A percentile compares a stretch with the other conserved stretches of the same genome.
Conservation (phyloP, 2,329 filamentous ascomycete species). For the Phyllosticta citrichinensis region DNA sequence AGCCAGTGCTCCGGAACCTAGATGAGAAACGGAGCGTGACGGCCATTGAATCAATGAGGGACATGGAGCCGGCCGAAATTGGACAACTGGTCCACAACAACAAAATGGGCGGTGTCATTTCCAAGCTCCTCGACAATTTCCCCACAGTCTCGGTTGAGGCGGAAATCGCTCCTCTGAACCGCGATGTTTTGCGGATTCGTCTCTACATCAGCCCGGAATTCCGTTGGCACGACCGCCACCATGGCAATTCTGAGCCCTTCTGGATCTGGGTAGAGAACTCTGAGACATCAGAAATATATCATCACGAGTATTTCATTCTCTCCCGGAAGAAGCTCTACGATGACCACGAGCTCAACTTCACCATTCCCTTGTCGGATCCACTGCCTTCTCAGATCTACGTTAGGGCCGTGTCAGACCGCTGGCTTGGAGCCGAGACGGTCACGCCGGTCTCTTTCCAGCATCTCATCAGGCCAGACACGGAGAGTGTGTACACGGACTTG, state of each 20-base stretch:
- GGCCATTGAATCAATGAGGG: slow-evolving; percentile 73
- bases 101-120: slow-evolving; percentile 71
- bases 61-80: slow-evolving; percentile 90
- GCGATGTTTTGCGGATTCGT: slow-evolving; percentile 86
- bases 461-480: slow-evolving; percentile 90
- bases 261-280: slow-evolving; percentile 99
- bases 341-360: slow-evolving; percentile 96
- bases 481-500: slow-evolving; percentile 93
- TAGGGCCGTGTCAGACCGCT: slow-evolving; percentile 84
- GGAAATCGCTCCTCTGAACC: slow-evolving; percentile 89
- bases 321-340: slow-evolving; percentile 83
- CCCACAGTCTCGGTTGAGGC: slow-evolving; percentile 84
- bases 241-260: slow-evolving; percentile 91
- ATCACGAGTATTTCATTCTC: slow-evolving; percentile 94
- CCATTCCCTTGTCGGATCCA: slow-evolving; percentile 87
- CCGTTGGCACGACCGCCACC: slow-evolving; percentile 84
- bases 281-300: slow-evolving; percentile 93
- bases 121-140: slow-evolving; percentile 77
- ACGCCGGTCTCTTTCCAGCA: slow-evolving; percentile 95
- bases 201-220: slow-evolving; percentile 84
- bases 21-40: slow-evolving; percentile 65
- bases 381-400: slow-evolving; percentile 94
- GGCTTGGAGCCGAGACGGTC: slow-evolving; percentile 94
- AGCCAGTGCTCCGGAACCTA: slow-evolving; percentile 71
- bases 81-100: slow-evolving; percentile 86